Percentiles rank a stretch among this genome's conserved stretches.
Conservation (phyloP, 306 rosid species). For the Trifolium fragiferum region DNA sequence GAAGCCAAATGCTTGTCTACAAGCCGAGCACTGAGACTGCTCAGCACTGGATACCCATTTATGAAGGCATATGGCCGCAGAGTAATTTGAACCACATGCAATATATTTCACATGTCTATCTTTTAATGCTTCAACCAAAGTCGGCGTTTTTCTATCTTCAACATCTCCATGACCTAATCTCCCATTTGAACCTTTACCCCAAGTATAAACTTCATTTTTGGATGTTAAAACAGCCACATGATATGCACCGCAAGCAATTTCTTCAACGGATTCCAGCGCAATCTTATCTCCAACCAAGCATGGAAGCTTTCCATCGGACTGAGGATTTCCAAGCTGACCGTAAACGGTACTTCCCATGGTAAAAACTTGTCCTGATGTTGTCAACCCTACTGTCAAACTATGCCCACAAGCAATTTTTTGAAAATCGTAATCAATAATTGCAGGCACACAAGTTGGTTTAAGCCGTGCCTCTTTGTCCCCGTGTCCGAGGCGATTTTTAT, state of each 20-base stretch:
- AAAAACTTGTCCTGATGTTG: constrained; percentile 84
- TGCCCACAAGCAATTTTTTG: constrained; percentile 94
- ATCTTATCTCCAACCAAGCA: constrained; percentile 85
- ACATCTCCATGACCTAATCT: constrained; percentile 97
- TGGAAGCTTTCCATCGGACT: constrained; percentile 86
- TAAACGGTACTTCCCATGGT: constrained; percentile 97
- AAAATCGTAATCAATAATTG: constrained; percentile 86
- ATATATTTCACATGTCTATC: constrained; percentile 90
- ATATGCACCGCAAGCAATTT: constrained; percentile 96
- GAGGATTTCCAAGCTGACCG: constrained; percentile 97
- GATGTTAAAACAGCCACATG: constrained; percentile 89
- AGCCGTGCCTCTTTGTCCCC: constrained; percentile 96
- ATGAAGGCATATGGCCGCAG: constrained; percentile 98
- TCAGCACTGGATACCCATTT: constrained; percentile 96
- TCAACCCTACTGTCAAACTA: constrained; percentile 89
- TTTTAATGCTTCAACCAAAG: constrained; percentile 85
- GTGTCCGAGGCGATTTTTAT: constrained; percentile 93
- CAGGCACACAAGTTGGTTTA: constrained; percentile 87
- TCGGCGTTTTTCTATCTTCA: constrained; percentile 92
- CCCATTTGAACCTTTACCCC: constrained; percentile 99
- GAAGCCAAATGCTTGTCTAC: constrained; percentile 98
- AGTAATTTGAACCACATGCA: constrained; percentile 89
- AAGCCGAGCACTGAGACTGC: constrained; percentile 96
- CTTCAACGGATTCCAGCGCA: constrained; percentile 71
- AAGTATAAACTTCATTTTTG: constrained; percentile 93